phyloP scores from a whole-genome alignment of 257 asterid genomes.

The Lycium ferocissimum region DNA sequence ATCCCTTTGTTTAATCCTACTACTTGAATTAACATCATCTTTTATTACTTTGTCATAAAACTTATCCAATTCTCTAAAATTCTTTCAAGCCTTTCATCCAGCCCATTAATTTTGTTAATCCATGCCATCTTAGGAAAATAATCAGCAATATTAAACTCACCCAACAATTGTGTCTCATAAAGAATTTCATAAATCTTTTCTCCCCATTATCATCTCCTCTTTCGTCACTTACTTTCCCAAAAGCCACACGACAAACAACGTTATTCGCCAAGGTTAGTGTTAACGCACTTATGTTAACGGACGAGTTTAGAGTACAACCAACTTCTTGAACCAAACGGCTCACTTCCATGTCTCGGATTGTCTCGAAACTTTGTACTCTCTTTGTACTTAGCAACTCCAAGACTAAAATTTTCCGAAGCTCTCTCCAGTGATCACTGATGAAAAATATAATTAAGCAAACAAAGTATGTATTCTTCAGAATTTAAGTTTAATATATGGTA shows the following conservation, averaged over 20 bases:
- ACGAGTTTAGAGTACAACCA: background rate
- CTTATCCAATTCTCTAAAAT: slow-evolving; percentile 34
- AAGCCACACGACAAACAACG: slow-evolving; percentile 51
- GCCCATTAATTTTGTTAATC: slow-evolving; percentile 51
- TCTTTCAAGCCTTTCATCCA: slow-evolving; percentile 38
- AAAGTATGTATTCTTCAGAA: too few relatives aligned
- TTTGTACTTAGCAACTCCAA: slow-evolving; percentile 43
- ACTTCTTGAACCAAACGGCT: slow-evolving; percentile 34
- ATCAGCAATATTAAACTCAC: slow-evolving; percentile 45
- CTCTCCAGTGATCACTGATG: slow-evolving; percentile 17
- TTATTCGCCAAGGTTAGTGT: slow-evolving; percentile 42
- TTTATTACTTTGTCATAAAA: slow-evolving; percentile 42
- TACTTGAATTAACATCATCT: slow-evolving; percentile 40
- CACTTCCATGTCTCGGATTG: slow-evolving; percentile 44
- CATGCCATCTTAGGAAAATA: slow-evolving; percentile 48
- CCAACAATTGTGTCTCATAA: slow-evolving; percentile 35
- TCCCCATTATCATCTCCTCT: background rate
- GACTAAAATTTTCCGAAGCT: slow-evolving; percentile 36
- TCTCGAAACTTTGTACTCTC: slow-evolving; percentile 45
- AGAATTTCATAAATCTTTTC: slow-evolving; percentile 37
- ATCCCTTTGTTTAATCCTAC: slow-evolving; percentile 9
- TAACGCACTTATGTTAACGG: slow-evolving; percentile 38
- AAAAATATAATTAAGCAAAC: background rate
- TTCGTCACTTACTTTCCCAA: slow-evolving; percentile 35
- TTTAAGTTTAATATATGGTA: too few relatives aligned